A percentile compares a stretch with the other conserved stretches of the same genome.
phyloP scores from a whole-genome alignment of 2,329 filamentous ascomycete genomes.

The Colletotrichum sp. region DNA sequence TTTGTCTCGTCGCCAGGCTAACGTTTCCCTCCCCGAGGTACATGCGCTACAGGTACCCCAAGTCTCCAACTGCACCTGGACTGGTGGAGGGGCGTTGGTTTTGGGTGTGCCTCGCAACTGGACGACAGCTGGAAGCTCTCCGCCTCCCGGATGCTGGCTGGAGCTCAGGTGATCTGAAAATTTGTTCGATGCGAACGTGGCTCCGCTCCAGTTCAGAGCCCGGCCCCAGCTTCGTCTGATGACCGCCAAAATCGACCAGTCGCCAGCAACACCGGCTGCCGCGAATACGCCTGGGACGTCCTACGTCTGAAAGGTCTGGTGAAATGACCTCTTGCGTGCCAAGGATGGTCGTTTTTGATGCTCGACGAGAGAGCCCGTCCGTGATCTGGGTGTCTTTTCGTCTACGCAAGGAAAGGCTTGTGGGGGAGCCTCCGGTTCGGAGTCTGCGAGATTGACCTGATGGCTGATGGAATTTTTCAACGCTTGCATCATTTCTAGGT shows the following conservation, averaged over 20 bases:
- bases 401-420: constrained; percentile 7
- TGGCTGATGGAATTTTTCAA: not conserved
- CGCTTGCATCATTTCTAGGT: constrained; percentile 7
- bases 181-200: constrained; percentile 15
- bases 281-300: constrained; percentile 10
- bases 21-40: not conserved
- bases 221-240: constrained; percentile 19
- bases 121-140: constrained; percentile 12
- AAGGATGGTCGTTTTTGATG: constrained; percentile 6
- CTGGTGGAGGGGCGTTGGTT: constrained; percentile 1
- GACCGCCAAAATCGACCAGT: constrained; percentile 12
- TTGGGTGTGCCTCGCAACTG: constrained; percentile 11
- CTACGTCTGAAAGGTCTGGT: constrained; percentile 4
- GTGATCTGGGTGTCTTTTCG: not conserved
- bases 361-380: not conserved
- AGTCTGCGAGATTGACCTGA: constrained; percentile 8
- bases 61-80: not conserved
- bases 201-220: constrained; percentile 15
- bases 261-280: constrained; percentile 4
- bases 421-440: constrained; percentile 4
- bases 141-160: constrained; percentile 11
- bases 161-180: constrained; percentile 21
- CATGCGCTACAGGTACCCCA: constrained; percentile 5
- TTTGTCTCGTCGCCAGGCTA: not conserved
- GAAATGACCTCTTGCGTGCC: constrained; percentile 1